A percentile compares a stretch with the other conserved stretches of the same genome.
Evolutionary conservation across 176 grass and related monocot species (phyloP).

Genomic region (Chloris gayana): DNA sequence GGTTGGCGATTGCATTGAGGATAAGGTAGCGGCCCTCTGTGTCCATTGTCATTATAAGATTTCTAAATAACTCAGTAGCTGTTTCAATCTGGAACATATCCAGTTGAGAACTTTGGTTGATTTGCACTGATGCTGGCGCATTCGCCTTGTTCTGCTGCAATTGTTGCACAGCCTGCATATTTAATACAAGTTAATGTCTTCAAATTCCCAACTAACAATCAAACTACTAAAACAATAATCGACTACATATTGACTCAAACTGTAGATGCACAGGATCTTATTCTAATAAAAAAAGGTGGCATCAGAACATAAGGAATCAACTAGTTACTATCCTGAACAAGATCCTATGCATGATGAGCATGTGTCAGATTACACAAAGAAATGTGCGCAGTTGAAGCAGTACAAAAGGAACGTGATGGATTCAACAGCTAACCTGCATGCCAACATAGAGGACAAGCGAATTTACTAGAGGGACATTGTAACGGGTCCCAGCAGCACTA

Average conservation of each 20-base stretch:
- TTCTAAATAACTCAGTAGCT: conserved; percentile 83
- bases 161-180: conserved; percentile 81
- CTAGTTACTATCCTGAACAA: not conserved
- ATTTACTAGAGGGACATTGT: conserved; percentile 91
- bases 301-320: not conserved
- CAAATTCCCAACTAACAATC: conserved; percentile 4
- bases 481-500: conserved; percentile 70
- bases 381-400: too few species aligned
- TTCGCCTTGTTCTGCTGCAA: conserved; percentile 71
- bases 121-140: conserved; percentile 55
- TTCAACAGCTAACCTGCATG: conserved; percentile 73
- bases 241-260: conserved; percentile 10
- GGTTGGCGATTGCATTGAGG: conserved; percentile 91
- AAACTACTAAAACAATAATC: not conserved
- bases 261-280: not conserved
- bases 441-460: conserved; percentile 94
- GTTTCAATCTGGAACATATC: conserved; percentile 85
- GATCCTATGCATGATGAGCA: too few species aligned
- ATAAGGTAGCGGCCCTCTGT: conserved; percentile 85
- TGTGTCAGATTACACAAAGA: too few species aligned
- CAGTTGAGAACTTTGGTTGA: conserved; percentile 60
- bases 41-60: conserved; percentile 83
- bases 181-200: conserved; percentile 18
- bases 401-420: not conserved
- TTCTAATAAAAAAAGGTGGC: not conserved